Conservation (phyloP, 2,329 filamentous ascomycete genomes). For the Colletotrichum salicis region DNA sequence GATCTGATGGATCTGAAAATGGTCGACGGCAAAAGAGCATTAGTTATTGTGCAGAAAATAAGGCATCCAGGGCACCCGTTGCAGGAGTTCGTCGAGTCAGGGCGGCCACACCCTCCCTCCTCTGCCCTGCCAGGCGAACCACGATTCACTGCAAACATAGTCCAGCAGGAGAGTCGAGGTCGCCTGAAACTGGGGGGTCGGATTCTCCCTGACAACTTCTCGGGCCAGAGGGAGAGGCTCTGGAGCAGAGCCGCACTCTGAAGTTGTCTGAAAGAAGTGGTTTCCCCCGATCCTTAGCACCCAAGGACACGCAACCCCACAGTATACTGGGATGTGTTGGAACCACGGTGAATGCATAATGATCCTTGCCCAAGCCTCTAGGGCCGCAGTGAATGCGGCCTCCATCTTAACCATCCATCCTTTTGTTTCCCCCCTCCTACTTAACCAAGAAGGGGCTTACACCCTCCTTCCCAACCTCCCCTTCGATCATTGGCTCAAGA, state of each 20-base stretch:
- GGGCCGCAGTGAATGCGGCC: neutral
- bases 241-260: neutral
- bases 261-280: neutral
- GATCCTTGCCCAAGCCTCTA: neutral
- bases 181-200: neutral
- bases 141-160: neutral
- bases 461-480: neutral
- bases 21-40: neutral
- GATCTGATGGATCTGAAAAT: neutral
- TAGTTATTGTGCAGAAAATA: neutral
- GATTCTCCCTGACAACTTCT: neutral
- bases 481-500: conserved; percentile 11
- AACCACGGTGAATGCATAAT: neutral
- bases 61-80: neutral
- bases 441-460: neutral
- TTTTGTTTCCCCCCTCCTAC: neutral
- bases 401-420: neutral
- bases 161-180: neutral
- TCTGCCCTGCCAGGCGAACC: neutral
- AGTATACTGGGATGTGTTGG: neutral
- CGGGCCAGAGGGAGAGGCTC: neutral
- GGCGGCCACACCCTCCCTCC: neutral
- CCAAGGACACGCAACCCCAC: neutral
- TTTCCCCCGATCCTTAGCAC: neutral
- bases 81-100: neutral